A percentile compares a stretch with the other conserved stretches of the same genome.
phyloP scores from a whole-genome alignment of 192 early-diverging fungal genomes.

The Rhizophagus sp. region DNA sequence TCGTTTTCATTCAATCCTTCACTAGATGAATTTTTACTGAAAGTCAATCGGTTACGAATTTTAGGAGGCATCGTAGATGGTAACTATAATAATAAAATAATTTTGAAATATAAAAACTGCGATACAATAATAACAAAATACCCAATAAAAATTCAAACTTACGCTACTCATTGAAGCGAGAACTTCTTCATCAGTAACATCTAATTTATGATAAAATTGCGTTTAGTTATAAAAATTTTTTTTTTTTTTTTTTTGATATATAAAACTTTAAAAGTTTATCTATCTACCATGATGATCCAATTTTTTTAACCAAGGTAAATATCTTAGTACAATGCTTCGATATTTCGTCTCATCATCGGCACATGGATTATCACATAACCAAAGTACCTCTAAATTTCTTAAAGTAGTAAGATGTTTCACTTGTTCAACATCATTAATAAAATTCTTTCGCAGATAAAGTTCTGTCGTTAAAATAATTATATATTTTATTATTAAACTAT shows the following conservation, averaged over 20 bases:
- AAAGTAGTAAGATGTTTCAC: conserved; percentile 19
- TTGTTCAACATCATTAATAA: conserved; percentile 25
- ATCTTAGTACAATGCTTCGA: conserved; percentile 10
- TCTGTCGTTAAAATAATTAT: neutral
- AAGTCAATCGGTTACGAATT: conserved; percentile 4
- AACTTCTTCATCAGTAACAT: conserved; percentile 28
- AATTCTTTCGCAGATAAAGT: conserved; percentile 30
- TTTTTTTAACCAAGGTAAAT: conserved; percentile 28
- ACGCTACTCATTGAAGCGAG: conserved; percentile 22
- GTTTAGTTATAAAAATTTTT: neutral
- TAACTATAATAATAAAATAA: neutral
- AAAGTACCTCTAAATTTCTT: conserved; percentile 27
- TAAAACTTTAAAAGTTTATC: neutral
- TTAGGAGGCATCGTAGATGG: conserved; percentile 20
- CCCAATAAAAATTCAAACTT: neutral
- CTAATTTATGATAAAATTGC: neutral
- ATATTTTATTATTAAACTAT: neutral
- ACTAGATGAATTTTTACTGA: neutral
- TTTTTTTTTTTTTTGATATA: neutral
- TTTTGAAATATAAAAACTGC: neutral
- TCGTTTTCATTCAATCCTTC: neutral
- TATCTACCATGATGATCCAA: conserved; percentile 29
- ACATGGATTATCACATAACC: conserved; percentile 32
- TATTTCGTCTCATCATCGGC: conserved; percentile 23
- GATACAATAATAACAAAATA: neutral